These are phyloP conservation scores for Gossypium raimondii DNA, from an alignment of 345 rosid genomes.

Conservation along the genomic window DNA sequence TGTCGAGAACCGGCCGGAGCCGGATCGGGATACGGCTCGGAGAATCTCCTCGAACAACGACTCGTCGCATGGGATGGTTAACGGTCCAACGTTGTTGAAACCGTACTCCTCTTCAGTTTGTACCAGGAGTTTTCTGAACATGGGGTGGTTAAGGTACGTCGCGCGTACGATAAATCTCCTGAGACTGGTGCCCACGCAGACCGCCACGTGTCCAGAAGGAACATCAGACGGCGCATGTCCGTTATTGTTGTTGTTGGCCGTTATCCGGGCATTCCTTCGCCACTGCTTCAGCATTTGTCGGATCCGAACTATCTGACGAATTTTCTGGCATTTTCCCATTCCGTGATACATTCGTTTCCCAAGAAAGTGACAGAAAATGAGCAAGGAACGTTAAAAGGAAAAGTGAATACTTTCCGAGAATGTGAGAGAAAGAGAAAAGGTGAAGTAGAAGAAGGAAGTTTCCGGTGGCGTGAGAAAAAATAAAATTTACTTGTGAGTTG, in stretches of 20 bases:
- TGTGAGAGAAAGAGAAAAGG: conserved; percentile 14
- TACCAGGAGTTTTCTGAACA: conserved; percentile 55
- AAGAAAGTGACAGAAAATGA: not conserved
- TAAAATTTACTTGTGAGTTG: not conserved
- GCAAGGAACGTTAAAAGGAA: not conserved
- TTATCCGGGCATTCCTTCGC: conserved; percentile 59
- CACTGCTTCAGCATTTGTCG: conserved; percentile 74
- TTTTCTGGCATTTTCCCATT: conserved; percentile 49
- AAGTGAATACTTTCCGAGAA: conserved; percentile 12
- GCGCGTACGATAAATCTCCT: conserved; percentile 68
- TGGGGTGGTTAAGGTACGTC: conserved; percentile 78
- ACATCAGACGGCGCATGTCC: conserved; percentile 47
- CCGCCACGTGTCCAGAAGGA: conserved; percentile 81
- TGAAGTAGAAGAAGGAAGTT: not conserved
- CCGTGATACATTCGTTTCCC: conserved; percentile 18
- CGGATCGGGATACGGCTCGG: conserved; percentile 38
- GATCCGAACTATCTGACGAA: conserved; percentile 68
- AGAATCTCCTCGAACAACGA: conserved; percentile 69
- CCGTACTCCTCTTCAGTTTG: conserved; percentile 90
- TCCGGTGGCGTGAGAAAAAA: no score
- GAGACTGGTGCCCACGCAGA: conserved; percentile 54
- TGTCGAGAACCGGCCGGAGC: conserved; percentile 24
- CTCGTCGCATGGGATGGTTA: conserved; percentile 83
- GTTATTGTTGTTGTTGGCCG: conserved; percentile 23
- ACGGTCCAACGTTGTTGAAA: conserved; percentile 58